Evolutionary conservation across 805 yeast species (phyloP).

Genomic region (Monosporozyma yasuniensis): DNA sequence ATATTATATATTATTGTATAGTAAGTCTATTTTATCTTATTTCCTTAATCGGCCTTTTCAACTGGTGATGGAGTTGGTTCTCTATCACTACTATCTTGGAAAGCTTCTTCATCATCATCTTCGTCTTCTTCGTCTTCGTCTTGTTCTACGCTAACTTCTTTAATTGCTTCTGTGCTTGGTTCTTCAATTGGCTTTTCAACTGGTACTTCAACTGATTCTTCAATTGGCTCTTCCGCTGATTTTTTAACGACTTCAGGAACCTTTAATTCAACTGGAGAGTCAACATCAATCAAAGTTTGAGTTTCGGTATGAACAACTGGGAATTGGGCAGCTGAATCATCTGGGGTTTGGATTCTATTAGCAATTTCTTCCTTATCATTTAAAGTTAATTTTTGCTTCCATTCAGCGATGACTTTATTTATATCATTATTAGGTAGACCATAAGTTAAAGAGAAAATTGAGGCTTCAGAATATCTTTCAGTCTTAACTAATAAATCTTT

Average conservation of each 20-base stretch:
- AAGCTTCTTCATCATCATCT: slow-evolving; percentile 7
- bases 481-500: slow-evolving; percentile 56
- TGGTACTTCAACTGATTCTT: slow-evolving; percentile 12
- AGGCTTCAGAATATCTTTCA: slow-evolving; percentile 74
- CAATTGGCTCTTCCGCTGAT: background rate
- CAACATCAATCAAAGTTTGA: slow-evolving; percentile 35
- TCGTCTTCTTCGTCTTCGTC: slow-evolving; percentile 5
- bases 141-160: slow-evolving; percentile 5
- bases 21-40: background rate
- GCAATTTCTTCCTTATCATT: slow-evolving; percentile 51
- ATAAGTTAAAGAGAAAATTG: slow-evolving; percentile 70
- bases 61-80: slow-evolving; percentile 1
- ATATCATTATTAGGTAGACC: slow-evolving; percentile 39
- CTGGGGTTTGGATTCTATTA: slow-evolving; percentile 46
- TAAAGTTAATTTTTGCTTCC: slow-evolving; percentile 54
- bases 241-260: slow-evolving; percentile 4
- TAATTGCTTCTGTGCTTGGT: slow-evolving; percentile 14
- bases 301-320: slow-evolving; percentile 20
- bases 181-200: slow-evolving; percentile 8
- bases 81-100: slow-evolving; percentile 9
- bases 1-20: slow-evolving; percentile 4
- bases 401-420: slow-evolving; percentile 41
- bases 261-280: slow-evolving; percentile 24
- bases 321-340: slow-evolving; percentile 23
- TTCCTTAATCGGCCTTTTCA: background rate